Percentiles rank a stretch among this genome's conserved stretches.
Conservation (phyloP, 352 stramenopile species). For the Globisporangium apiculatum region DNA sequence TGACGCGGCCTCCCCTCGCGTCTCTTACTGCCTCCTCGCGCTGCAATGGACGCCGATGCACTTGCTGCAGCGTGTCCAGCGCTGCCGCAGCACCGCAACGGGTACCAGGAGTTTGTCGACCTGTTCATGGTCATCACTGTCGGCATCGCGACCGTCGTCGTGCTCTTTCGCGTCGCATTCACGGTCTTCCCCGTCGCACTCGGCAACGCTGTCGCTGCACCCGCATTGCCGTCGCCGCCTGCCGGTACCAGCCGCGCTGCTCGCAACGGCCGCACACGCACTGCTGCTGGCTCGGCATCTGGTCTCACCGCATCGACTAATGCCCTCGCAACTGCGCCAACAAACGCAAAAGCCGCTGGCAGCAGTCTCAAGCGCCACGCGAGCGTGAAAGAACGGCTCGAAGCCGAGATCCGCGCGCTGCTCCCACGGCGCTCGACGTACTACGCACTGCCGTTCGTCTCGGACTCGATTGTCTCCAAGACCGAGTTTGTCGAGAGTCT, state of each 20-base stretch:
- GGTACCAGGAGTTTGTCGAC: conserved; percentile 40
- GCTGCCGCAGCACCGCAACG: conserved; percentile 1
- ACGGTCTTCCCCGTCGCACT: conserved; percentile 24
- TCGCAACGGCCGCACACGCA: conserved; percentile 5
- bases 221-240: neutral
- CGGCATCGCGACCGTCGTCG: conserved; percentile 47
- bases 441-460: conserved; percentile 74
- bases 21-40: too few relatives aligned
- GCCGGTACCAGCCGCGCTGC: neutral
- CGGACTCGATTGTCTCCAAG: conserved; percentile 66
- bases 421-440: conserved; percentile 62
- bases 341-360: conserved; percentile 1
- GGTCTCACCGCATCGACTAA: neutral
- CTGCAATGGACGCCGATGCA: too few relatives aligned
- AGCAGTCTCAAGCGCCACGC: conserved; percentile 18
- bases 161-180: conserved; percentile 65
- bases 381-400: conserved; percentile 57
- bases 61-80: neutral
- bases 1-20: too few relatives aligned
- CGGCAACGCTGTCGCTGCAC: neutral
- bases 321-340: too few relatives aligned
- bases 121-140: conserved; percentile 63
- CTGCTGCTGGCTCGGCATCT: neutral
- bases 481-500: conserved; percentile 67
- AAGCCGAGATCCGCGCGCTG: conserved; percentile 46